Percentiles rank a stretch among this genome's conserved stretches.
Conservation (phyloP, 225 moss, liverwort and hornwort genomes). For the Polytrichum formosum region DNA sequence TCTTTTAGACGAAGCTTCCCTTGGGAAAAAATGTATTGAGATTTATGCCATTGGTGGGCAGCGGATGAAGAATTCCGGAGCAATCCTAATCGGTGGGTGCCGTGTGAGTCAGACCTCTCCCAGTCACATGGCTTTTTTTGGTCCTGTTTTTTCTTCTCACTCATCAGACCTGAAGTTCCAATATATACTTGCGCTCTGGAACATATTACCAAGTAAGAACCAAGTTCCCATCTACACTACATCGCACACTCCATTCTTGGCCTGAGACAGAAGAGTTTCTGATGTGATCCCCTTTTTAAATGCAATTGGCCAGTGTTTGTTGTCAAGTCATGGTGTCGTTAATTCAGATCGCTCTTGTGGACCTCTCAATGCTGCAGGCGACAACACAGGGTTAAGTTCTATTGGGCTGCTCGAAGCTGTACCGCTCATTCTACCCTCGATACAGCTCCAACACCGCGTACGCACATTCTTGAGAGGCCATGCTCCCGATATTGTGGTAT, state of each 20-base stretch:
- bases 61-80: constrained; percentile 74
- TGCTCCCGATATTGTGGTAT: constrained; percentile 54
- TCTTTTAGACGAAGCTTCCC: constrained; percentile 43
- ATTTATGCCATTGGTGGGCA: constrained; percentile 69
- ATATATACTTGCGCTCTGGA: no score
- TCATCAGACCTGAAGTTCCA: no score
- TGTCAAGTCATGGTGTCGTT: background rate
- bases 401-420: constrained; percentile 80
- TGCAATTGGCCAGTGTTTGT: no score
- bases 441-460: constrained; percentile 41
- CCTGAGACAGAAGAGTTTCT: no score
- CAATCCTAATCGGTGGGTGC: constrained; percentile 77
- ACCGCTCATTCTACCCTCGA: constrained; percentile 57
- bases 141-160: no score
- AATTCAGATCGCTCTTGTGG: background rate
- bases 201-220: no score
- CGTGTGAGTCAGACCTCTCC: constrained; percentile 39
- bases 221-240: no score
- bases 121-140: background rate
- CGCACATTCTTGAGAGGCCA: constrained; percentile 39
- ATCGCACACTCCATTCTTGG: no score
- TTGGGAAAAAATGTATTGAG: constrained; percentile 29
- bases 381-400: constrained; percentile 77
- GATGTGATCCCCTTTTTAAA: no score
- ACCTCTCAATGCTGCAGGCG: constrained; percentile 38